These are phyloP conservation scores for Eucalyptus tenuipes DNA, from an alignment of 345 rosid species.

Conservation along the genomic window DNA sequence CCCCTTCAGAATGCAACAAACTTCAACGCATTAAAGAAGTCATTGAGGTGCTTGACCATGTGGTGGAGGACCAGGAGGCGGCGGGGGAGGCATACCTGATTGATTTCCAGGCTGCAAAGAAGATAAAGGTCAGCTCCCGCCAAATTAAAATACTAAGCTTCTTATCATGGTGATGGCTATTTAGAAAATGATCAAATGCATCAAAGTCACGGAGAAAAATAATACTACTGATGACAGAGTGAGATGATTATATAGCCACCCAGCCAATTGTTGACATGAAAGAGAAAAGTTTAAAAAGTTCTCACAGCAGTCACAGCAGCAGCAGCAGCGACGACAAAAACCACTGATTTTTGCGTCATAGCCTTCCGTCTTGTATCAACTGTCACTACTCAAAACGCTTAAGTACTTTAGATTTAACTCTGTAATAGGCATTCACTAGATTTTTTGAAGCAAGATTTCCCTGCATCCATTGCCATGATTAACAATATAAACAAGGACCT, in stretches of 20 bases:
- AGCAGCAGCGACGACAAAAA: not conserved
- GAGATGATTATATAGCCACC: not conserved
- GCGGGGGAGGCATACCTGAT: slow-evolving; percentile 25
- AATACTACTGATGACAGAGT: not conserved
- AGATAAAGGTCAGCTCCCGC: not conserved
- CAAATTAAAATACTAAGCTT: not conserved
- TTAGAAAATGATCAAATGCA: not conserved
- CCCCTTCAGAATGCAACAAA: not conserved
- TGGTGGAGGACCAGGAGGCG: slow-evolving; percentile 44
- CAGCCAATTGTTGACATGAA: not conserved
- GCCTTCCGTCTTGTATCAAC: not conserved
- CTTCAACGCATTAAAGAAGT: not conserved
- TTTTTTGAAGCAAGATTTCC: not conserved
- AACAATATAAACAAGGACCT: not conserved
- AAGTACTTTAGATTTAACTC: not conserved
- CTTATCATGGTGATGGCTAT: not conserved
- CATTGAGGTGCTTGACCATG: slow-evolving; percentile 22
- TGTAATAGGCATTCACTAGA: not conserved
- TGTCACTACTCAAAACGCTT: not conserved
- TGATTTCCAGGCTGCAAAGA: not conserved
- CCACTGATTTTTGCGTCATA: not conserved
- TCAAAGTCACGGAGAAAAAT: not conserved
- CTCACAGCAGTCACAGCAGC: not conserved
- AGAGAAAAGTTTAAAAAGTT: not conserved
- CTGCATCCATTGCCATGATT: not conserved